Base-by-base conservation (phyloP, 1,139 yeast genomes). In the Taphrina sp. region DNA sequence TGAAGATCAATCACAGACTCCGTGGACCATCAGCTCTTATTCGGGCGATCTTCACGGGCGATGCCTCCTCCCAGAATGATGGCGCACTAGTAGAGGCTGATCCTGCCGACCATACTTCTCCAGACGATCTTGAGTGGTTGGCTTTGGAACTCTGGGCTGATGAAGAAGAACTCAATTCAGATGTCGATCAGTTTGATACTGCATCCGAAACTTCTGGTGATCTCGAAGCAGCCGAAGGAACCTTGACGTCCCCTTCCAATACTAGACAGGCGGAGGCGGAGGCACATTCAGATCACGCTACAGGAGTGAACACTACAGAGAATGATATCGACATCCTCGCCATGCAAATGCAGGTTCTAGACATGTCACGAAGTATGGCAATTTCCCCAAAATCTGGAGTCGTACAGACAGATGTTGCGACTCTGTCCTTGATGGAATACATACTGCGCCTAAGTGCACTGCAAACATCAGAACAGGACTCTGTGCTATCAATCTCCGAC, bases 391-490 rank as follows among this genome's bases (percentile, higher is more conserved):
- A 22, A 5, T 8, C 54, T 22, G 54, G 54, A 4, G 12, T 22
- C 7, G 14, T 23, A 7, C 47, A 34, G n/a, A 33, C 39, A n/a
- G 43, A 31, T 24, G 52, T 54, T 28, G 45, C 41, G 12, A 44
- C 55, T 3, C 38, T 57, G 38, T 79, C 89, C 0, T 68, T 85
- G 24, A 69, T 85, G 2, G 94, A 86, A 65, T 85, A 85, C 63
- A 63, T 84, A 3, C 65, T 85, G 1, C 72, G 94, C 47, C 71
- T 86, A 4, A 69, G 80, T 24, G 80, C 83, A 0, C 70, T 85
- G 20, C 90, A 86, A 65, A 72, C 77, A 17, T 78, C 74, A 61
- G 92, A 85, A 63, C 81, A 79, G 59, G 72, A 69, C 28, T 72
- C 82, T 0, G 69, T 85, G 5, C 67, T 81, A 20, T 71, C 77